Evolutionary conservation across 495 filamentous ascomycete species (phyloP).

Genomic region (Zalerion maritima): DNA sequence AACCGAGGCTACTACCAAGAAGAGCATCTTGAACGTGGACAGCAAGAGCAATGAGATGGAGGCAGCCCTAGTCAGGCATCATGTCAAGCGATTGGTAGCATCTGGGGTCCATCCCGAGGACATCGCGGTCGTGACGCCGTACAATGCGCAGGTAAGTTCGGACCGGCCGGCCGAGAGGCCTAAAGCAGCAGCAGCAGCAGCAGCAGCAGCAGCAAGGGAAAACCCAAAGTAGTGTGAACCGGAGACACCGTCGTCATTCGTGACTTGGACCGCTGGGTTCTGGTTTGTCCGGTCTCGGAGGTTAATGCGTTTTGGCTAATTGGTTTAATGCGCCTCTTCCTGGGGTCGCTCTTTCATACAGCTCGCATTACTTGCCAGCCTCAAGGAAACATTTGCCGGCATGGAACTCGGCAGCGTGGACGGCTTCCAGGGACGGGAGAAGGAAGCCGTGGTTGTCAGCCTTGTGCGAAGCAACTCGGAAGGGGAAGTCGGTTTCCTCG

Average conservation of each 20-base stretch:
- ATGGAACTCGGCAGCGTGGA: slow-evolving; percentile 91
- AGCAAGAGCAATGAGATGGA: slow-evolving; percentile 93
- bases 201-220: too few species aligned
- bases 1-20: slow-evolving; percentile 14
- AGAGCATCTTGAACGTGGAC: slow-evolving; percentile 48
- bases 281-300: too few species aligned
- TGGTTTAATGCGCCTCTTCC: too few species aligned
- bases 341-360: too few species aligned
- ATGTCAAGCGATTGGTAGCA: slow-evolving; percentile 59
- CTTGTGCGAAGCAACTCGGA: slow-evolving; percentile 80
- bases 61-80: slow-evolving; percentile 59
- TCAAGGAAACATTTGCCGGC: slow-evolving; percentile 67
- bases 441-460: slow-evolving; percentile 85
- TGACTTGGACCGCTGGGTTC: too few species aligned
- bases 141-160: slow-evolving; percentile 68
- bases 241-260: too few species aligned
- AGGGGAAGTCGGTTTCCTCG: slow-evolving; percentile 82
- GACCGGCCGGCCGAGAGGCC: too few species aligned
- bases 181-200: too few species aligned
- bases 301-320: too few species aligned
- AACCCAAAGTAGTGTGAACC: too few species aligned
- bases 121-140: slow-evolving; percentile 89
- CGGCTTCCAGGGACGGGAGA: slow-evolving; percentile 93
- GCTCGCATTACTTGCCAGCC: slow-evolving; percentile 58
- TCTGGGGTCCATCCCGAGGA: slow-evolving; percentile 68